These are phyloP conservation scores for Peltaster fructicola DNA, from an alignment of 2,329 filamentous ascomycete species.

Conservation along the genomic window DNA sequence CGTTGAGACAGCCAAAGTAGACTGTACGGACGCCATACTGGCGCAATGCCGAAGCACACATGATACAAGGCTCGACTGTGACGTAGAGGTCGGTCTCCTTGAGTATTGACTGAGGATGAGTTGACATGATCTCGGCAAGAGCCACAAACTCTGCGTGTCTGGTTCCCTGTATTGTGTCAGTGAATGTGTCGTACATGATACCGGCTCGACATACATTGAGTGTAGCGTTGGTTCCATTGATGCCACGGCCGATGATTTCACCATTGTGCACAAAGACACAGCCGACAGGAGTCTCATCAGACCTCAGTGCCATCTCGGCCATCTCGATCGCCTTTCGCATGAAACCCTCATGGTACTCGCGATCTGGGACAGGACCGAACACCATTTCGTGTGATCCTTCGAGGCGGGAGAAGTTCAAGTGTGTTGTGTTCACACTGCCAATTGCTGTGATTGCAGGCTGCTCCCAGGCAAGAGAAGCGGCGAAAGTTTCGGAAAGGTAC, in stretches of 20 bases:
- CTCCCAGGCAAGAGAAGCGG: no score
- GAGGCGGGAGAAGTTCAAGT: constrained; percentile 5
- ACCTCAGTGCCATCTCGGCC: constrained; percentile 69
- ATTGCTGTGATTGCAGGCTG: no score
- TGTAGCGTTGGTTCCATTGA: constrained; percentile 92
- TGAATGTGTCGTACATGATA: background rate
- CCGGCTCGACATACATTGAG: constrained; percentile 36
- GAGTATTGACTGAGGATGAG: constrained; percentile 51
- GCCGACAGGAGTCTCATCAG: constrained; percentile 88
- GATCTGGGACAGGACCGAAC: constrained; percentile 21
- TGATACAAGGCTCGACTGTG: constrained; percentile 95
- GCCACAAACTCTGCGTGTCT: constrained; percentile 93
- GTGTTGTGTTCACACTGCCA: no score
- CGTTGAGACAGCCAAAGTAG: constrained; percentile 89
- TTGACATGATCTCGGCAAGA: constrained; percentile 45
- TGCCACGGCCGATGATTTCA: constrained; percentile 68
- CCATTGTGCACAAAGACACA: constrained; percentile 78
- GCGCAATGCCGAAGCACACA: constrained; percentile 85
- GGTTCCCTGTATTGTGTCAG: constrained; percentile 44
- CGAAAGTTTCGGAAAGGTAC: no score
- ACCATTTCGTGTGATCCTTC: constrained; percentile 9
- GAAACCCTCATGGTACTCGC: constrained; percentile 41
- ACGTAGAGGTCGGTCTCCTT: constrained; percentile 72
- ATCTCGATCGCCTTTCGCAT: constrained; percentile 77
- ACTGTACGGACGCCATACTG: constrained; percentile 79